A percentile compares a stretch with the other conserved stretches of the same genome.
Evolutionary conservation across 176 grass and related monocot species (phyloP).

Genomic region (Oryza australiensis): DNA sequence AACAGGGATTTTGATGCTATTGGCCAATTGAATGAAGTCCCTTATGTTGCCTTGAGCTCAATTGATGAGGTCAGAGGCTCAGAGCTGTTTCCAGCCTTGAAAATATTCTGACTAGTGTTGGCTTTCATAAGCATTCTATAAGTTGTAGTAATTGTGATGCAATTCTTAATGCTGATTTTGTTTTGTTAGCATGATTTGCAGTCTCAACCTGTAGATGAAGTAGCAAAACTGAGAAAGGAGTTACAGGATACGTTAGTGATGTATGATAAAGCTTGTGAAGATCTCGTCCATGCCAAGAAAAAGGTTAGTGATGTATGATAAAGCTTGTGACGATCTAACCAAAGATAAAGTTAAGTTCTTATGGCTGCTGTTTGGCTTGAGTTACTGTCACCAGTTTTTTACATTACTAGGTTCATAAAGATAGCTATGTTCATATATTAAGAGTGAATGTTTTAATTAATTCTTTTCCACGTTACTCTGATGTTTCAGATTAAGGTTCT

Average conservation of each 20-base stretch:
- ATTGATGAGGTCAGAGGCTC: constrained; percentile 50
- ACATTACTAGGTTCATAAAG: constrained; percentile 14
- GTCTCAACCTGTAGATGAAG: constrained; percentile 57
- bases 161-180: constrained; percentile 33
- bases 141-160: constrained; percentile 13
- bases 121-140: constrained; percentile 15
- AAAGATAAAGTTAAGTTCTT: constrained; percentile 12
- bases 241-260: constrained; percentile 55
- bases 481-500: constrained; percentile 62
- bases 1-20: constrained; percentile 28
- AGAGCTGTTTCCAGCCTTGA: constrained; percentile 5
- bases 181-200: constrained; percentile 39
- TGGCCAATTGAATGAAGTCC: constrained; percentile 35
- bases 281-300: constrained; percentile 61
- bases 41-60: constrained; percentile 39
- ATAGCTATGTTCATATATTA: constrained; percentile 4
- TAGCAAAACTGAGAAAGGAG: constrained; percentile 61
- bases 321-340: background rate
- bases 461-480: constrained; percentile 21
- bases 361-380: background rate
- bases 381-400: constrained; percentile 14
- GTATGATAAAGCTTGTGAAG: constrained; percentile 63
- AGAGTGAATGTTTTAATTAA: background rate
- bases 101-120: constrained; percentile 21
- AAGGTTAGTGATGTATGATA: constrained; percentile 36